These are phyloP conservation scores for Rhizophora mangle DNA, from an alignment of 345 rosid species.

Conservation along the genomic window DNA sequence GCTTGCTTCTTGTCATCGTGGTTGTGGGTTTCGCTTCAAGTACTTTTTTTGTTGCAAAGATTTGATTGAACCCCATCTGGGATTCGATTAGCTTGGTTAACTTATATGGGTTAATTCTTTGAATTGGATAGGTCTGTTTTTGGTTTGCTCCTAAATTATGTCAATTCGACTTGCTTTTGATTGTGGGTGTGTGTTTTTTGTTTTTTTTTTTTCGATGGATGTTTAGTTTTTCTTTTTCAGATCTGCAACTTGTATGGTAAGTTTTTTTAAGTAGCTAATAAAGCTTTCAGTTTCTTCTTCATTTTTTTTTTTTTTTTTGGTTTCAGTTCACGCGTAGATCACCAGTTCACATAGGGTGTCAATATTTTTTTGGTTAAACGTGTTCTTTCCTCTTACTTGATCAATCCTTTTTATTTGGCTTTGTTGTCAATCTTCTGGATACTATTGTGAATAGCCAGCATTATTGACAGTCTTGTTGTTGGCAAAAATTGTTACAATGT, in stretches of 20 bases:
- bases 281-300: neutral
- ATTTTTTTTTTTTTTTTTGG: neutral
- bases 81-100: neutral
- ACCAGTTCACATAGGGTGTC: neutral
- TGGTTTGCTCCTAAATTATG: neutral
- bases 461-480: neutral
- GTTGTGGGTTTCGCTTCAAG: neutral
- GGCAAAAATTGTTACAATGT: no score
- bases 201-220: neutral
- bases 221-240: neutral
- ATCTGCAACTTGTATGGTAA: conserved; percentile 5
- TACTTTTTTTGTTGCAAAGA: neutral
- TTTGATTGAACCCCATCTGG: conserved; percentile 9
- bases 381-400: neutral
- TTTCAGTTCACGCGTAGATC: neutral
- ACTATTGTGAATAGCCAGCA: neutral
- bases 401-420: neutral
- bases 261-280: neutral
- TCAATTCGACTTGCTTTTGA: neutral
- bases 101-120: neutral
- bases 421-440: neutral
- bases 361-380: neutral
- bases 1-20: neutral
- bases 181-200: neutral
- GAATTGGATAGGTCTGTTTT: no score